phyloP scores from a whole-genome alignment of 1,284 basidiomycete species.

The Rhodotorula sp. region DNA sequence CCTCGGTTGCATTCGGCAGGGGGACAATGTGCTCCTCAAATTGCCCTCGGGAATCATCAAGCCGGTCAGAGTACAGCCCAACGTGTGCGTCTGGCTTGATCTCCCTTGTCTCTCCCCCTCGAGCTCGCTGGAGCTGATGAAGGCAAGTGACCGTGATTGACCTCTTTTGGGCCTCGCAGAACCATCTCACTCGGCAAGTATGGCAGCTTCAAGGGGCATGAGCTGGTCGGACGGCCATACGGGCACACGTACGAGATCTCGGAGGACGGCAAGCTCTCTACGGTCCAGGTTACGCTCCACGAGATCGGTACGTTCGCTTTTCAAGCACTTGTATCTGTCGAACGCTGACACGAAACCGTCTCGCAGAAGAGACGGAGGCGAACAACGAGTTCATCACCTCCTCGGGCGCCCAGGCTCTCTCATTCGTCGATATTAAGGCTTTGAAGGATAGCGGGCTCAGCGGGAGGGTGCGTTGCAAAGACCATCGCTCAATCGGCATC shows the following conservation, averaged over 20 bases:
- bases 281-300: conserved; percentile 29
- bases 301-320: conserved; percentile 31
- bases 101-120: not conserved
- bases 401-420: conserved; percentile 69
- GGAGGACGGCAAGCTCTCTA: conserved; percentile 11
- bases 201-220: conserved; percentile 67
- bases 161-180: conserved; percentile 50
- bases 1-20: conserved; percentile 55
- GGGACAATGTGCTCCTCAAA: conserved; percentile 65
- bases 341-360: too few relatives aligned
- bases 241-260: conserved; percentile 72
- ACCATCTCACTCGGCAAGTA: conserved; percentile 67
- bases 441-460: conserved; percentile 72
- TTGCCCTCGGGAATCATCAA: conserved; percentile 69
- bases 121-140: not conserved
- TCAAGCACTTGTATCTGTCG: not conserved
- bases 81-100: conserved; percentile 45
- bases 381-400: conserved; percentile 81
- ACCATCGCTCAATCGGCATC: not conserved
- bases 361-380: conserved; percentile 78
- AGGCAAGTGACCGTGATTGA: not conserved
- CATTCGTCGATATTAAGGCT: conserved; percentile 73
- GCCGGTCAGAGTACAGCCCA: conserved; percentile 60
- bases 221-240: conserved; percentile 69
- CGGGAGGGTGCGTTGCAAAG: conserved; percentile 60